phyloP scores from a whole-genome alignment of 106 monocot species.

The Dendrobium catenatum region DNA sequence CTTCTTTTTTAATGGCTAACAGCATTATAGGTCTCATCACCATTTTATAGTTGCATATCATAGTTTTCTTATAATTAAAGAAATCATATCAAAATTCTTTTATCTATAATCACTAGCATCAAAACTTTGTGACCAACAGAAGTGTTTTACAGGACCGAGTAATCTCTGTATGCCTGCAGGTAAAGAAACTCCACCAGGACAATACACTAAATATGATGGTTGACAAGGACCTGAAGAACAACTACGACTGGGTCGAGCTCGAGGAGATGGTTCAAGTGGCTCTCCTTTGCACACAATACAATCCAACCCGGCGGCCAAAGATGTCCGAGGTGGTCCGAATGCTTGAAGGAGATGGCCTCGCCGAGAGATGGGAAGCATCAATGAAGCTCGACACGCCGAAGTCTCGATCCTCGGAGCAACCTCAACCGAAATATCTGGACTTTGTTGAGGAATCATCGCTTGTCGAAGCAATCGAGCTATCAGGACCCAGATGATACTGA shows the following conservation, averaged over 20 bases:
- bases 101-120: background rate
- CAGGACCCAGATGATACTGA: slow-evolving; percentile 24
- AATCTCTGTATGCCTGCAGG: slow-evolving; percentile 8
- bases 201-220: slow-evolving; percentile 21
- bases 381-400: background rate
- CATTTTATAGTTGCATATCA: too few species aligned
- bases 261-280: slow-evolving; percentile 45
- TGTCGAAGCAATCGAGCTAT: slow-evolving; percentile 33
- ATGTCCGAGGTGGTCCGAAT: slow-evolving; percentile 45
- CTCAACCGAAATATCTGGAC: background rate
- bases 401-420: background rate
- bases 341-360: slow-evolving; percentile 43
- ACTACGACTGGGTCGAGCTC: slow-evolving; percentile 22
- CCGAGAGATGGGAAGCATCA: slow-evolving; percentile 25
- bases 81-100: too few species aligned
- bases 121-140: too few species aligned
- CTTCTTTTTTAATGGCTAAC: too few species aligned
- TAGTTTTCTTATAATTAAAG: too few species aligned
- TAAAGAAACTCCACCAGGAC: slow-evolving; percentile 33
- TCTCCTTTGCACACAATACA: slow-evolving; percentile 32
- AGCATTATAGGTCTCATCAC: too few species aligned
- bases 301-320: slow-evolving; percentile 28
- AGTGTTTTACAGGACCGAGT: background rate
- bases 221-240: slow-evolving; percentile 25
- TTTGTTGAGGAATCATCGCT: slow-evolving; percentile 12